Conservation (phyloP, 2,329 filamentous ascomycete species). For the Fusarium brachygibbosum region DNA sequence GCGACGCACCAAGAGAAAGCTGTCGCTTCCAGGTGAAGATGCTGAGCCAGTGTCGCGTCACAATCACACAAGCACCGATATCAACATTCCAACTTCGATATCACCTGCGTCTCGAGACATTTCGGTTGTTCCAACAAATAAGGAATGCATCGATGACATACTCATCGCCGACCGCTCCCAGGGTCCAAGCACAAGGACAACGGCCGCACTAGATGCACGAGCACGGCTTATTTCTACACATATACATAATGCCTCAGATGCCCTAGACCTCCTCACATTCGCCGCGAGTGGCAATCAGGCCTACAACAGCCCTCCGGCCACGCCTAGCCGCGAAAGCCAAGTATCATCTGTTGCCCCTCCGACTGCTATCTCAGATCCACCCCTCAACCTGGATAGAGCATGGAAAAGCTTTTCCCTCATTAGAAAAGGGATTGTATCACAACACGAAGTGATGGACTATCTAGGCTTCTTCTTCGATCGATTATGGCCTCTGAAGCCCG, state of each 20-base stretch:
- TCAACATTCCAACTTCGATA: no score
- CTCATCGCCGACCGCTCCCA: no score
- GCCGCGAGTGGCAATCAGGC: slow-evolving; percentile 8
- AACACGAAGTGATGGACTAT: slow-evolving; percentile 24
- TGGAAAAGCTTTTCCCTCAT: slow-evolving; percentile 28
- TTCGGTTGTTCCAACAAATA: no score
- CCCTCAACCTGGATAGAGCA: background rate
- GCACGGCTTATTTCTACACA: slow-evolving; percentile 28
- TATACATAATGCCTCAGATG: slow-evolving; percentile 30
- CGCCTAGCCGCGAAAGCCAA: slow-evolving; percentile 3
- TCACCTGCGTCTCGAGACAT: no score
- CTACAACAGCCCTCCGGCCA: slow-evolving; percentile 2
- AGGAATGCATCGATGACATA: no score
- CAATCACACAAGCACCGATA: no score
- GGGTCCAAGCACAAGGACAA: no score
- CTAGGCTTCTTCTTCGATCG: slow-evolving; percentile 29
- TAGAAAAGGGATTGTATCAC: slow-evolving; percentile 27
- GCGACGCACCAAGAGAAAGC: slow-evolving; percentile 3
- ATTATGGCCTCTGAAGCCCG: slow-evolving; percentile 32
- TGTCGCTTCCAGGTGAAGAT: background rate
- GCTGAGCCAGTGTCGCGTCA: no score
- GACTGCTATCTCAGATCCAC: background rate
- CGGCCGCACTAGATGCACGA: slow-evolving; percentile 18
- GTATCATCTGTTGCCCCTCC: background rate
- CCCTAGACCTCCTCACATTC: slow-evolving; percentile 29